Base-by-base conservation (phyloP, 129 eudicot genomes). In the Artemisia annua region DNA sequence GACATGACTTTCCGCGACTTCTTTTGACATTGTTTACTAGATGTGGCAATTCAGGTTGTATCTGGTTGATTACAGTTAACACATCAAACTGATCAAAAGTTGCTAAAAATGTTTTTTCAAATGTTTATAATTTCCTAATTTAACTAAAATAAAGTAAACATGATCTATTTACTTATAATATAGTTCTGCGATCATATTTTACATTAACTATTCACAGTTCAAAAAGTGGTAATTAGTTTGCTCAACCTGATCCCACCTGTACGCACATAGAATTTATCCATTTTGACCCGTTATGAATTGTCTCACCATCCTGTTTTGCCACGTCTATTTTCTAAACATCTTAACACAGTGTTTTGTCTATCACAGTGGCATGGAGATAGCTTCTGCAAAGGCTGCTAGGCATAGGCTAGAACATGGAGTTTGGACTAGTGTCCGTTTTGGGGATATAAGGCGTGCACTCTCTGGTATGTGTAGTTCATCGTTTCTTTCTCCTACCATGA, bases 371-470 rank as follows among this genome's bases (percentile, higher is more conserved):
- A 71, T 83, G 71, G 85, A 85, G 79, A 85, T 85, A 75, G 97
- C 97, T 52, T 89, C 97, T 81, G 97, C 87, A 61, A 92, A 92
- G 81, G 97, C 96, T 77, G 97, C 91, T 12, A 85, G 80, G 77
- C 96, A 92, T 76, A 81, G 97, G 83, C 81, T 92, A 57, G 85
- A 87, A 59, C 89, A 91, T 75, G 97, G 97, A 66, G 92, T 92
- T 69, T 92, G 97, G 97, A 92, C 97, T 35, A 89, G 96, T 63
- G 96, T 86, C 44, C 85, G 76, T 7, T 92, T 89, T 82, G 97
- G 97, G 75, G 97, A 89, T 72, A 92, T 92, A 87, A 76, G 97
- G 71, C 94, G 96, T 80, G 96, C 97, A 77, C 79, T 92, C 7
- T 79, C 97, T 79, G 97, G 96, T 89, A 80, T 80, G n/a, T n/a